A percentile compares a stretch with the other conserved stretches of the same genome.
Evolutionary conservation across 345 rosid genomes (phyloP).

Genomic region (Brassica rapa): DNA sequence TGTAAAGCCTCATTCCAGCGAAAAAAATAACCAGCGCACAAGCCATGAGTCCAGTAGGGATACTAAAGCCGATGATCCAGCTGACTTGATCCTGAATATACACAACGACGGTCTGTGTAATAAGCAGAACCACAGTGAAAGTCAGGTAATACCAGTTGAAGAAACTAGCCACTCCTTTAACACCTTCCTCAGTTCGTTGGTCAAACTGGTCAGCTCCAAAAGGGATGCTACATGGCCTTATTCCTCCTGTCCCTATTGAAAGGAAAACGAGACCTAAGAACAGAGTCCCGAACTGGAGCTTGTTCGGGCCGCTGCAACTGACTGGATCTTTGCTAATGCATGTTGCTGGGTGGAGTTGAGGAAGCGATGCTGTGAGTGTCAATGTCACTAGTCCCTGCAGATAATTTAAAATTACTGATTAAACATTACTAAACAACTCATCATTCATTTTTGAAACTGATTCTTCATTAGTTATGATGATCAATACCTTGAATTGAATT

Average conservation of each 20-base stretch:
- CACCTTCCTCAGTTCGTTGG: conserved; percentile 58
- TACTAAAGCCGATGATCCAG: conserved; percentile 74
- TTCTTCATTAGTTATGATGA: neutral
- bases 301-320: conserved; percentile 47
- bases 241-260: conserved; percentile 72
- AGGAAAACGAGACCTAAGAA: conserved; percentile 51
- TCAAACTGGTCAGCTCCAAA: conserved; percentile 88
- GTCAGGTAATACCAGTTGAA: conserved; percentile 75
- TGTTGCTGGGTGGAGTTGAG: conserved; percentile 61
- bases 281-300: conserved; percentile 52
- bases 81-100: conserved; percentile 75
- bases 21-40: conserved; percentile 55
- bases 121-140: conserved; percentile 58
- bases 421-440: conserved; percentile 5
- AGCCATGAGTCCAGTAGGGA: conserved; percentile 70
- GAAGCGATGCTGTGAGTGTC: conserved; percentile 75
- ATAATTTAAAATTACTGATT: conserved; percentile 29
- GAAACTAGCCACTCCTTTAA: conserved; percentile 64
- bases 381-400: conserved; percentile 71
- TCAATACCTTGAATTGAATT: neutral
- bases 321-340: conserved; percentile 43
- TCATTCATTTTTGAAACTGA: neutral
- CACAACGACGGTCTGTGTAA: conserved; percentile 60
- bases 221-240: conserved; percentile 81
- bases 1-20: conserved; percentile 57